phyloP scores from a whole-genome alignment of 2,329 filamentous ascomycete genomes.

The Aspergillus spinulosporus region DNA sequence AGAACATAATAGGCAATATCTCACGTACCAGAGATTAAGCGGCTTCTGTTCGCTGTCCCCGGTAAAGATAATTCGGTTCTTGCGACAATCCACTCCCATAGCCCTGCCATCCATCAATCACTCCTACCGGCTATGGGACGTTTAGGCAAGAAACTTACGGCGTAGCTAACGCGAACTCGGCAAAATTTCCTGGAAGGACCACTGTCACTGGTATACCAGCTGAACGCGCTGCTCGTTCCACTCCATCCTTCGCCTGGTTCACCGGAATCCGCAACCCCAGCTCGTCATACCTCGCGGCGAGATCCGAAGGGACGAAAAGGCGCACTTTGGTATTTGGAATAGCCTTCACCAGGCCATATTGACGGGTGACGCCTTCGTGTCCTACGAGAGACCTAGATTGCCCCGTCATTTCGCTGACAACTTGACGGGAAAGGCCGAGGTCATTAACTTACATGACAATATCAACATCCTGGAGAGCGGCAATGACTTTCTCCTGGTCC shows the following conservation, averaged over 20 bases:
- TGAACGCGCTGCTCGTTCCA: constrained; percentile 16
- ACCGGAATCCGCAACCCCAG: constrained; percentile 15
- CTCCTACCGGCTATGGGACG: neutral
- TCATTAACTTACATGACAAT: constrained; percentile 20
- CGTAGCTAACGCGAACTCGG: constrained; percentile 20
- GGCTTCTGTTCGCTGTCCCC: constrained; percentile 13
- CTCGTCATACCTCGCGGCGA: constrained; percentile 16
- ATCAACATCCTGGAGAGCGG: constrained; percentile 20
- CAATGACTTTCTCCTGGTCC: constrained; percentile 3
- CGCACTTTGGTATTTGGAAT: constrained; percentile 22
- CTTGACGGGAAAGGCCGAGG: neutral
- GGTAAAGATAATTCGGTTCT: constrained; percentile 18
- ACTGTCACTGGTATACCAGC: constrained; percentile 22
- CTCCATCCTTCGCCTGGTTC: constrained; percentile 15
- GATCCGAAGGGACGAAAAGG: constrained; percentile 23
- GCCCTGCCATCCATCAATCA: constrained; percentile 10
- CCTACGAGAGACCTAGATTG: constrained; percentile 23
- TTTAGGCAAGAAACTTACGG: constrained; percentile 6
- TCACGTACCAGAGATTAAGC: constrained; percentile 17
- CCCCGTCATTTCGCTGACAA: neutral
- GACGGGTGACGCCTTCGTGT: constrained; percentile 13
- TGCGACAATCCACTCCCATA: constrained; percentile 16
- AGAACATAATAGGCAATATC: no score
- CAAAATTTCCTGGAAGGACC: constrained; percentile 19
- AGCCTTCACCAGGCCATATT: constrained; percentile 20